phyloP scores from a whole-genome alignment of 768 basidiomycete genomes.

The Coprinellus micaceus region DNA sequence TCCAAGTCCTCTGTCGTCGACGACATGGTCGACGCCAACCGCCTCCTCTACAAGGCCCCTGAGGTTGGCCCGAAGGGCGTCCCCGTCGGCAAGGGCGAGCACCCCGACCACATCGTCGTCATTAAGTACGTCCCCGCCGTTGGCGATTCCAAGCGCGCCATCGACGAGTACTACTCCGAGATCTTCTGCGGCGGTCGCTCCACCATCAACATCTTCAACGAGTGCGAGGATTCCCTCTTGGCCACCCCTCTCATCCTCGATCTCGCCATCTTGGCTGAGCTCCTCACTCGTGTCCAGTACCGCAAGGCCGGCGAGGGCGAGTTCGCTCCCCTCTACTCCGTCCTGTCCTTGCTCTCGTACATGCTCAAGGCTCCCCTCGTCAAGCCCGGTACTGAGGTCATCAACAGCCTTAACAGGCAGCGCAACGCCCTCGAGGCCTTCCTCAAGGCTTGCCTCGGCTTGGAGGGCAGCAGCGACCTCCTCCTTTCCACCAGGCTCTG shows the following conservation, averaged over 20 bases:
- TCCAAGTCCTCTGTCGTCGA: constrained; percentile 96
- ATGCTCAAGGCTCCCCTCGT: constrained; percentile 99
- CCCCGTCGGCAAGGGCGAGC: constrained; percentile 77
- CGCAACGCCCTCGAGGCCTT: constrained; percentile 90
- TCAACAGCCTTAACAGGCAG: constrained; percentile 94
- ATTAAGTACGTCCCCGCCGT: constrained; percentile 97
- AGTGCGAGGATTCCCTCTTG: constrained; percentile 96
- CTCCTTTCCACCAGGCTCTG: constrained; percentile 85
- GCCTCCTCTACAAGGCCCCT: constrained; percentile 84
- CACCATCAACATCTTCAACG: constrained; percentile 96
- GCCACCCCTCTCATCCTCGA: constrained; percentile 96
- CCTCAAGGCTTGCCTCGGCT: constrained; percentile 90
- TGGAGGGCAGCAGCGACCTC: constrained; percentile 81
- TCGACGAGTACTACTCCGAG: constrained; percentile 99
- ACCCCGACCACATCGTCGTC: constrained; percentile 95
- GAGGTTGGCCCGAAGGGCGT: constrained; percentile 47
- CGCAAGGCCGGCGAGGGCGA: constrained; percentile 48
- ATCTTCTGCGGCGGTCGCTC: constrained; percentile 94
- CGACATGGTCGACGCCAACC: constrained; percentile 94
- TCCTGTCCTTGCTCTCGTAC: constrained; percentile 90
- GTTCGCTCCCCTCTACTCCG: constrained; percentile 83
- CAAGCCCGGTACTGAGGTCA: constrained; percentile 88
- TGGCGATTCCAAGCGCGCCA: constrained; percentile 97
- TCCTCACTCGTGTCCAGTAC: constrained; percentile 91
- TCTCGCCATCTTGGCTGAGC: constrained; percentile 87